Evolutionary conservation across 2,329 filamentous ascomycete species (phyloP).

Genomic region (Colletotrichum camelliae): DNA sequence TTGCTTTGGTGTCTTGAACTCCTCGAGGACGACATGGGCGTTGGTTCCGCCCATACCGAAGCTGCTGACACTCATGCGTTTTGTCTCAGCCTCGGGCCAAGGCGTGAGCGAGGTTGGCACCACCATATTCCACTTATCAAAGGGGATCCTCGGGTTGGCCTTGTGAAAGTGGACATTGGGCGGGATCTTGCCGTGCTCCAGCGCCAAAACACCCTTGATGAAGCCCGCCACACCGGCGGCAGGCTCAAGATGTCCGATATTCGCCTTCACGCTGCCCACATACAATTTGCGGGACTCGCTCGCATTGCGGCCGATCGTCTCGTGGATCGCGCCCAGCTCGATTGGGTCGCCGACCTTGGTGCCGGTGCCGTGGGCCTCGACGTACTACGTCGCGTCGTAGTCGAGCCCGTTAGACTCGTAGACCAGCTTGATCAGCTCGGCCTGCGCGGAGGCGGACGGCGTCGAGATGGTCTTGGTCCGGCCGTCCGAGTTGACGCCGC

Average conservation of each 20-base stretch:
- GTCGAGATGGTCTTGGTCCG: slow-evolving; percentile 43
- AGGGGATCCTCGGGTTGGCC: neutral
- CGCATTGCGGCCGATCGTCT: neutral
- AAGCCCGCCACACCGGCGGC: neutral
- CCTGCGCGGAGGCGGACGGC: slow-evolving; percentile 29
- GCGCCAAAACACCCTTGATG: neutral
- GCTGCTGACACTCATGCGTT: neutral
- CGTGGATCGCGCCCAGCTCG: neutral
- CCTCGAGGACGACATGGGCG: slow-evolving; percentile 13
- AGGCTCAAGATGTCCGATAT: slow-evolving; percentile 2
- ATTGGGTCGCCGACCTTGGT: neutral
- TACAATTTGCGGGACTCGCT: neutral
- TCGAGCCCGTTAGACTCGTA: slow-evolving; percentile 5
- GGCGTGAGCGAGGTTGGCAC: neutral
- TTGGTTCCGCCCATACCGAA: slow-evolving; percentile 20
- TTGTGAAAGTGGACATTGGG: neutral
- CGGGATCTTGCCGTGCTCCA: neutral
- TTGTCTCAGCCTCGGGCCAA: neutral
- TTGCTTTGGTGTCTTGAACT: neutral
- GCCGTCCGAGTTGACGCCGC: slow-evolving; percentile 42
- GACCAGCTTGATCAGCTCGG: neutral
- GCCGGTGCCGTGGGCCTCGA: slow-evolving; percentile 10
- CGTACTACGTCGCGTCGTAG: neutral
- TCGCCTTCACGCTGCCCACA: slow-evolving; percentile 21
- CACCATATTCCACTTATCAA: neutral